These are phyloP conservation scores for Pseudogymnoascus sp. DNA, from an alignment of 2,329 filamentous ascomycete species.

Conservation along the genomic window DNA sequence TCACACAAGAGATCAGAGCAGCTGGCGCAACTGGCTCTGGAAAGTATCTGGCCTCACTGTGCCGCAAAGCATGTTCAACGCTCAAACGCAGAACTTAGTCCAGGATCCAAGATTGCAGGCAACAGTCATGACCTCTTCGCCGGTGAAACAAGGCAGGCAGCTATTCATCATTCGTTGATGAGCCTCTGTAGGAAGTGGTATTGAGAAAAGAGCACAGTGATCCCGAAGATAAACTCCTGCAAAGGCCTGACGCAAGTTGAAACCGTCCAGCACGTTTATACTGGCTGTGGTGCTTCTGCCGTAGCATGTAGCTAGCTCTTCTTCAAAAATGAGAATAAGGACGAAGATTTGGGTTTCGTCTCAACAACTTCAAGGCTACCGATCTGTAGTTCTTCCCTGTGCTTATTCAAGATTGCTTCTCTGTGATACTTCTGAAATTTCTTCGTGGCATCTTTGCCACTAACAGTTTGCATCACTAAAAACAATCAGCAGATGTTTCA, in stretches of 20 bases:
- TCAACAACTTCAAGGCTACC: constrained; percentile 30
- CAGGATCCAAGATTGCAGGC: background rate
- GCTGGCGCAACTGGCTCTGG: background rate
- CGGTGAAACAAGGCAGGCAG: background rate
- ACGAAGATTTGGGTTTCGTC: constrained; percentile 1
- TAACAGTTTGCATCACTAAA: constrained; percentile 18
- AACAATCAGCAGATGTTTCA: background rate
- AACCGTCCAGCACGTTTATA: background rate
- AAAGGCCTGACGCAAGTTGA: background rate
- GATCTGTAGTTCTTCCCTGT: constrained; percentile 52
- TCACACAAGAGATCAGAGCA: background rate
- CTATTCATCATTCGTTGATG: background rate
- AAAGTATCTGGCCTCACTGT: background rate
- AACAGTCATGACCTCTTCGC: background rate
- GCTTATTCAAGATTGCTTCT: constrained; percentile 40
- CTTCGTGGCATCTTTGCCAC: constrained; percentile 25
- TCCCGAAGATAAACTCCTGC: background rate
- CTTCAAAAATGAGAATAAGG: constrained; percentile 6
- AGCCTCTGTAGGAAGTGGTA: background rate
- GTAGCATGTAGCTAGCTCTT: background rate
- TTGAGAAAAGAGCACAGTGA: background rate
- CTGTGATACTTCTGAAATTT: constrained; percentile 24
- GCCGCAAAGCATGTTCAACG: background rate
- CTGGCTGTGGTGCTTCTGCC: background rate
- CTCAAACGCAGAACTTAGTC: background rate